Evolutionary conservation across 2,329 filamentous ascomycete genomes (phyloP).

Genomic region (Arthrobotrys entomopaga): DNA sequence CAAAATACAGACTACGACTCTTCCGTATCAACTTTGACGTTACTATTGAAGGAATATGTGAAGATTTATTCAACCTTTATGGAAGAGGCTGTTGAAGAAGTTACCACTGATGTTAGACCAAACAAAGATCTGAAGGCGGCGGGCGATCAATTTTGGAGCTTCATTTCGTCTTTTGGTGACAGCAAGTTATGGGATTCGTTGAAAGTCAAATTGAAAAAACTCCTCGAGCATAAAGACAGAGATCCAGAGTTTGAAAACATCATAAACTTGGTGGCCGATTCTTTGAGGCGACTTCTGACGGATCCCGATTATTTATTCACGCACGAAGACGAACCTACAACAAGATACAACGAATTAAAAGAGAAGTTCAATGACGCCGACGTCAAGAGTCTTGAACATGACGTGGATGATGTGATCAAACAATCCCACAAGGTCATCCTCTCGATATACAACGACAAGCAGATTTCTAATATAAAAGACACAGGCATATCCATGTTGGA

Average conservation of each 20-base stretch:
- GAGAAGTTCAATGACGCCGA: conserved; percentile 70
- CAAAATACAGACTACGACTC: conserved; percentile 83
- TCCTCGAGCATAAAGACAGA: conserved; percentile 77
- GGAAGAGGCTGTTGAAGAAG: conserved; percentile 73
- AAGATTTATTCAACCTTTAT: conserved; percentile 78
- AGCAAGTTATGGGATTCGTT: conserved; percentile 78
- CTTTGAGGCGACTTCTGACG: conserved; percentile 81
- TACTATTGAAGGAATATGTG: conserved; percentile 81
- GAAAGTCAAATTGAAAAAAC: conserved; percentile 73
- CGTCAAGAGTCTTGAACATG: conserved; percentile 74
- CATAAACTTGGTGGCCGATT: conserved; percentile 76
- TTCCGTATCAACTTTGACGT: conserved; percentile 81
- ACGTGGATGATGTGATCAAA: conserved; percentile 76
- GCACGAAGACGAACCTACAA: conserved; percentile 70
- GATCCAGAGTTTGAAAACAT: conserved; percentile 86
- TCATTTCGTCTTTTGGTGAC: conserved; percentile 83
- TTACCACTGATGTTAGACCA: conserved; percentile 74
- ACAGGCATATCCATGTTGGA: conserved; percentile 75
- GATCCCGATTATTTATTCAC: conserved; percentile 80
- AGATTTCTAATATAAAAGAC: conserved; percentile 75
- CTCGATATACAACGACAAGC: conserved; percentile 76
- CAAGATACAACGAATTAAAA: conserved; percentile 67
- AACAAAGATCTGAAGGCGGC: conserved; percentile 81
- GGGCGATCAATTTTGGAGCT: conserved; percentile 80
- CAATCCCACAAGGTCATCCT: conserved; percentile 75